A percentile compares a stretch with the other conserved stretches of the same genome.
These are phyloP conservation scores for Thielaviopsis ethacetica DNA, from an alignment of 2,329 filamentous ascomycete genomes.

Conservation along the genomic window DNA sequence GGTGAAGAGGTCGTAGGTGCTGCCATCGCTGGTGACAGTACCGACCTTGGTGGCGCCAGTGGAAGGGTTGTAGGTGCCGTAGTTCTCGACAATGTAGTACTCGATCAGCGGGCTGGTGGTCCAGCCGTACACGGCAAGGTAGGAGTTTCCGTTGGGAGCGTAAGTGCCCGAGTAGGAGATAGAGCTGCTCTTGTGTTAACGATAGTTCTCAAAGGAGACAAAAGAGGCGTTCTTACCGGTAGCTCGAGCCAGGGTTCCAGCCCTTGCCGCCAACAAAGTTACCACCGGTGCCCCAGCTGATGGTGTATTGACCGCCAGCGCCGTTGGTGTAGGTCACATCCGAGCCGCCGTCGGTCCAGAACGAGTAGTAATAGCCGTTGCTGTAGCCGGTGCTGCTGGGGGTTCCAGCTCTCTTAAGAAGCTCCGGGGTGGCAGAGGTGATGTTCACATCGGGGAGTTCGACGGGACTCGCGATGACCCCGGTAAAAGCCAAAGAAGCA, in stretches of 20 bases:
- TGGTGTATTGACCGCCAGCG: conserved; percentile 25
- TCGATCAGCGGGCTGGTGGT: conserved; percentile 21
- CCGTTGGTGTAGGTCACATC: conserved; percentile 29
- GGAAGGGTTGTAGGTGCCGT: conserved; percentile 22
- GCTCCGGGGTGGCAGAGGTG: background rate
- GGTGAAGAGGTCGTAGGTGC: conserved; percentile 23
- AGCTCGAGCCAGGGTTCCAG: conserved; percentile 35
- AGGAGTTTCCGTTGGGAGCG: conserved; percentile 19
- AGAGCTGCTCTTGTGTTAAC: conserved; percentile 8
- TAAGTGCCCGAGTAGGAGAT: conserved; percentile 19
- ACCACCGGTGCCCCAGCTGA: conserved; percentile 28
- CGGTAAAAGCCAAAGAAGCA: background rate
- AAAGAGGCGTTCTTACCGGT: too few relatives aligned
- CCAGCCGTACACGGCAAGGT: conserved; percentile 26
- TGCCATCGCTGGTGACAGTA: conserved; percentile 21
- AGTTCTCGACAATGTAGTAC: conserved; percentile 25
- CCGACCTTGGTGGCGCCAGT: conserved; percentile 20
- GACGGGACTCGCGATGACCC: background rate
- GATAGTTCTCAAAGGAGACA: background rate
- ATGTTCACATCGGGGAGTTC: conserved; percentile 1
- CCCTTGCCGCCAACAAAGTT: conserved; percentile 43
- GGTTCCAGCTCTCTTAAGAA: conserved; percentile 14
- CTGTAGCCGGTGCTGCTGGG: conserved; percentile 21
- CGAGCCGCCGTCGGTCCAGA: conserved; percentile 30
- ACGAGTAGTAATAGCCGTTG: conserved; percentile 32